Evolutionary conservation across 352 stramenopile species (phyloP).

Genomic region (Thalassiosira livingstoniorum): DNA sequence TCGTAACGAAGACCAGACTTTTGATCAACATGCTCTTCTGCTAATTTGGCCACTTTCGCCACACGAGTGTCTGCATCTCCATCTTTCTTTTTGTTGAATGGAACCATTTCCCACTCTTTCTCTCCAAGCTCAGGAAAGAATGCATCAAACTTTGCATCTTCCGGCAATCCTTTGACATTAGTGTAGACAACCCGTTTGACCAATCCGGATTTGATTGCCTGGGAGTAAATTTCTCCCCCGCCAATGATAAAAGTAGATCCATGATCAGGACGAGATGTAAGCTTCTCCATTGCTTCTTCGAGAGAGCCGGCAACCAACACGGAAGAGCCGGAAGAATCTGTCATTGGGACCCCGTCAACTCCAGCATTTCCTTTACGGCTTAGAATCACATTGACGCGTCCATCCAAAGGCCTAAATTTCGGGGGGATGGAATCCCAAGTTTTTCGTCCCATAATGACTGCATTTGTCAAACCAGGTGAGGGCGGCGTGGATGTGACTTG

Average conservation of each 20-base stretch:
- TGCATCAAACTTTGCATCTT: slow-evolving; percentile 84
- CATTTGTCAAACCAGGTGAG: slow-evolving; percentile 88
- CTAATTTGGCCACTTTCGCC: slow-evolving; percentile 45
- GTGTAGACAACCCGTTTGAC: slow-evolving; percentile 93
- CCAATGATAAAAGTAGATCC: slow-evolving; percentile 98
- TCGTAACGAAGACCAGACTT: slow-evolving; percentile 76
- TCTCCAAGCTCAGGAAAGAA: slow-evolving; percentile 85
- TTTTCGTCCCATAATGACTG: slow-evolving; percentile 99
- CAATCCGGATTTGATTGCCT: slow-evolving; percentile 89
- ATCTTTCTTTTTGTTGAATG: slow-evolving; percentile 67
- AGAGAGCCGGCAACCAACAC: slow-evolving; percentile 91
- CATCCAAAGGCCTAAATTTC: slow-evolving; percentile 94
- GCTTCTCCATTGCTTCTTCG: slow-evolving; percentile 90
- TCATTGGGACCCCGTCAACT: slow-evolving; percentile 33
- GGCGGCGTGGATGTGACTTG: slow-evolving; percentile 88
- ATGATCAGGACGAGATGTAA: slow-evolving; percentile 82
- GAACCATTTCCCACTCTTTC: slow-evolving; percentile 66
- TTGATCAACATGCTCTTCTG: slow-evolving; percentile 37
- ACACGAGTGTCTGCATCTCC: slow-evolving; percentile 21
- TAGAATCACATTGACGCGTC: slow-evolving; percentile 96
- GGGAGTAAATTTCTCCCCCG: slow-evolving; percentile 93
- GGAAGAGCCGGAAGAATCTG: slow-evolving; percentile 64
- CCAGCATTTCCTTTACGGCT: slow-evolving; percentile 84
- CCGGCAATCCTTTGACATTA: slow-evolving; percentile 85
- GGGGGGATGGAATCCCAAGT: slow-evolving; percentile 98